Evolutionary conservation across 2,329 filamentous ascomycete genomes (phyloP).

Genomic region (Penicillium sclerotiorum): DNA sequence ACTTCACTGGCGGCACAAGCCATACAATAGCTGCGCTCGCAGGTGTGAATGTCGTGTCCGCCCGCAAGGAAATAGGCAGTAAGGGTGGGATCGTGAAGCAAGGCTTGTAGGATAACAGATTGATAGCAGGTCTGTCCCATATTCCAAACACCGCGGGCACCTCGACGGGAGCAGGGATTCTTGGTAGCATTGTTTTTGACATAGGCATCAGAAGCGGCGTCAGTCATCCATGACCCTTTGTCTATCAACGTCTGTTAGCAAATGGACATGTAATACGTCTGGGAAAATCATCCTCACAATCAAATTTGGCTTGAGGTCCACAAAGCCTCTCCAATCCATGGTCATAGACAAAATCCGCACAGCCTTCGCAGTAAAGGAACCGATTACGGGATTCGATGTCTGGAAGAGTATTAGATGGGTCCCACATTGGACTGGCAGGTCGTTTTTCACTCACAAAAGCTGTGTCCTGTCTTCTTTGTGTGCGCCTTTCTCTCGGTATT

Average conservation of each 20-base stretch:
- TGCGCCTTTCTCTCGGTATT: conserved; percentile 38
- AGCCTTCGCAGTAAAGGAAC: conserved; percentile 43
- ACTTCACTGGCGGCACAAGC: conserved; percentile 65
- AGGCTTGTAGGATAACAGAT: conserved; percentile 90
- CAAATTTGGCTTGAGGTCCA: conserved; percentile 20
- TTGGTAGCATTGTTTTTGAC: conserved; percentile 76
- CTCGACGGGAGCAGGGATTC: conserved; percentile 81
- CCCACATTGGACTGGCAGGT: background rate
- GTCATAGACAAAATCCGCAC: conserved; percentile 47
- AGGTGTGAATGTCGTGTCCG: conserved; percentile 79
- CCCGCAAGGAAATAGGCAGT: conserved; percentile 91
- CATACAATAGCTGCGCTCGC: conserved; percentile 57
- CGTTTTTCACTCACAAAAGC: conserved; percentile 40
- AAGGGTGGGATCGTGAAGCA: conserved; percentile 90
- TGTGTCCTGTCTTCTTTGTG: conserved; percentile 42
- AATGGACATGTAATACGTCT: background rate
- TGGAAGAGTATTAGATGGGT: conserved; percentile 20
- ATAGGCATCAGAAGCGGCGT: conserved; percentile 70
- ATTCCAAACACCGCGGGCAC: conserved; percentile 91
- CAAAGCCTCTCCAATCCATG: conserved; percentile 41
- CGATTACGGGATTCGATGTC: conserved; percentile 46
- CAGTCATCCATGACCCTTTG: conserved; percentile 41
- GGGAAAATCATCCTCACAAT: conserved; percentile 10
- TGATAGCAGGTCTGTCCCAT: conserved; percentile 99
- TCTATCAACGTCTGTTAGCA: conserved; percentile 14